Base-by-base conservation (phyloP, 2,329 filamentous ascomycete genomes). In the Aspergillus vadensis region DNA sequence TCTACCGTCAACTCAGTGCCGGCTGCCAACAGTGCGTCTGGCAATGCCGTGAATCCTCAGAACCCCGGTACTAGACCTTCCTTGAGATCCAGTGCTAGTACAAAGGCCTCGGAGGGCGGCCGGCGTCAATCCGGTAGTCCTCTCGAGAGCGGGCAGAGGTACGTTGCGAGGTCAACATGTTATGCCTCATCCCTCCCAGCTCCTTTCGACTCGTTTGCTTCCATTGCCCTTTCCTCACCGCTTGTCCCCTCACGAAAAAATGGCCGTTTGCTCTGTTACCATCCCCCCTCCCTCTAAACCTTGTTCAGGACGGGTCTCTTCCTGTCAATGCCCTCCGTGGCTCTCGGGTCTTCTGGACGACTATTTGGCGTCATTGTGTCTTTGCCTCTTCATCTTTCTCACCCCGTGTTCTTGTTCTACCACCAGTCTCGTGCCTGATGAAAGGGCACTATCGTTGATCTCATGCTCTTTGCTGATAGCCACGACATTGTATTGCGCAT, bases 51-150 rank as follows among this genome's bases (percentile, higher is more conserved):
- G 50, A 71, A 75, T 59, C 62, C 77, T 51, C 76, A 76, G 55
- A 77, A 72, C 65, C 62, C 76, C 59, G 65, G 71, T 65, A 71
- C 70, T 63, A 74, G 79, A 63, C 73, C 79, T 64, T 79, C 82
- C 62, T 72, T 83, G 71, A 83, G 84, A 72, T 79, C 81, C 69
- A 81, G 72, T 71, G 74, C 79, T 62, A 76, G 74, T 66, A 78
- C 76, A 62, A 86, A 84, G 74, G 77, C 76, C 61, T 75, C 81
- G 62, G 83, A 85, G 72, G 77, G 76, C 63, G 76, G 78, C 72
- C 82, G 84, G 73, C 84, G 84, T 74, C 83, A 84, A 70, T 77
- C 82, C 66, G 81, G 77, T 60, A 85, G 82, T 72, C 83, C 84
- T 63, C 77, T 81, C 49, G 83, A 86, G 70, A 80, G 76, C 64